phyloP scores from a whole-genome alignment of 106 monocot species.

The Phalaenopsis aphrodite region DNA sequence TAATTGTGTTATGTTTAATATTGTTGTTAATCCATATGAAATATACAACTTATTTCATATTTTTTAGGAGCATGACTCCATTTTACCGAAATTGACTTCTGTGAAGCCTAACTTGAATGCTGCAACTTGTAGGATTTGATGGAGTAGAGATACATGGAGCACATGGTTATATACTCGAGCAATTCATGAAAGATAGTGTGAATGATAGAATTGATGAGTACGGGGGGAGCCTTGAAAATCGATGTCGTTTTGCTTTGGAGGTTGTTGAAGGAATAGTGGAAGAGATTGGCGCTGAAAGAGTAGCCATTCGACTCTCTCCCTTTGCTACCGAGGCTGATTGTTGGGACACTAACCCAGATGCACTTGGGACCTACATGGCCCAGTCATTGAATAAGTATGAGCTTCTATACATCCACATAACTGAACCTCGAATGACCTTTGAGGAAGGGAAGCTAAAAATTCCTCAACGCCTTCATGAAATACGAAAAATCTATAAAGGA shows the following conservation, averaged over 20 bases:
- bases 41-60: too few relatives aligned
- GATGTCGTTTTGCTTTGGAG: conserved; percentile 13
- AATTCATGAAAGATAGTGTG: conserved; percentile 20
- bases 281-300: conserved; percentile 16
- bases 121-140: conserved; percentile 12
- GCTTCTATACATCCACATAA: conserved; percentile 15
- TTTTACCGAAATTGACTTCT: too few relatives aligned
- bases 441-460: conserved; percentile 12
- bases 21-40: too few relatives aligned
- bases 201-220: conserved; percentile 17
- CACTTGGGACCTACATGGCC: background rate
- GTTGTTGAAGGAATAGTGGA: background rate
- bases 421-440: conserved; percentile 12
- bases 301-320: conserved; percentile 15
- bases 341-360: conserved; percentile 7
- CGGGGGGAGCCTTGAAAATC: conserved; percentile 14
- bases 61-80: too few relatives aligned
- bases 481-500: conserved; percentile 26
- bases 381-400: conserved; percentile 14
- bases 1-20: too few relatives aligned
- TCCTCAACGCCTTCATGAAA: background rate
- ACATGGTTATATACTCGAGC: conserved; percentile 16
- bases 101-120: background rate
- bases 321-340: conserved; percentile 11
- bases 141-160: conserved; percentile 18